Base-by-base conservation (phyloP, 352 stramenopile species). In the Phytophthora pinifolia region DNA sequence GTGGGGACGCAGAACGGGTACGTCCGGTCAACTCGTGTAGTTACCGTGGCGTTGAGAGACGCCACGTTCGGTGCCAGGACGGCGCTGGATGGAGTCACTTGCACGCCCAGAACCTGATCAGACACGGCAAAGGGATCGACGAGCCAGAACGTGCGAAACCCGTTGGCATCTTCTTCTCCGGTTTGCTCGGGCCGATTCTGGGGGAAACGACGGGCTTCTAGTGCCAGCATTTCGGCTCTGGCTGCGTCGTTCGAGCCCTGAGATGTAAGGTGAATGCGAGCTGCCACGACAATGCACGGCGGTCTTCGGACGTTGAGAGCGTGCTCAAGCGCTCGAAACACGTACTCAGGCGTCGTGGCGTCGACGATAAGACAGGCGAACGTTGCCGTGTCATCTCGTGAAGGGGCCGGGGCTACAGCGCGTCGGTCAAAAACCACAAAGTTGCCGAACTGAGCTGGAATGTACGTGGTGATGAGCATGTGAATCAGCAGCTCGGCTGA, bases 1-100 rank as follows among this genome's bases (percentile, higher is more conserved):
- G 89, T 96, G 9, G 92, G 77, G 44, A 97, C 77, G 52, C 91
- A 97, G 50, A 98, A 98, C 17, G 90, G 91, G 54, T 98, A 98
- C 9, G 71, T 86, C 1, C 77, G 74, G 47, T 97, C 91, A 3
- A 85, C 89, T 12, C 82, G 79, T 4, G 91, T 97, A 12, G 88
- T 97, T 32, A 89, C 56, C 1, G 91, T 95, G 9, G 81, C 46
- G 57, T 96, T 96, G 47, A 92, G 79, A 1, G 76, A 85, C 27
- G 89, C 76, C 6, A 64, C 36, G 10, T 75, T 72, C n/a, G 63
- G 63, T 9, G 58, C 58, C 17, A 95, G 65, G 22, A 98, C 75
- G 12, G 88, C 83, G 31, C 74, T 79, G 1, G 74, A 88, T 0
- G 92, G 89, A 12, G 74, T 62, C 27, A 98, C 96, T 20, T 82